Percentiles rank a stretch among this genome's conserved stretches.
phyloP scores from a whole-genome alignment of 371 early-diverging fungal genomes.

The Circinella umbellata region DNA sequence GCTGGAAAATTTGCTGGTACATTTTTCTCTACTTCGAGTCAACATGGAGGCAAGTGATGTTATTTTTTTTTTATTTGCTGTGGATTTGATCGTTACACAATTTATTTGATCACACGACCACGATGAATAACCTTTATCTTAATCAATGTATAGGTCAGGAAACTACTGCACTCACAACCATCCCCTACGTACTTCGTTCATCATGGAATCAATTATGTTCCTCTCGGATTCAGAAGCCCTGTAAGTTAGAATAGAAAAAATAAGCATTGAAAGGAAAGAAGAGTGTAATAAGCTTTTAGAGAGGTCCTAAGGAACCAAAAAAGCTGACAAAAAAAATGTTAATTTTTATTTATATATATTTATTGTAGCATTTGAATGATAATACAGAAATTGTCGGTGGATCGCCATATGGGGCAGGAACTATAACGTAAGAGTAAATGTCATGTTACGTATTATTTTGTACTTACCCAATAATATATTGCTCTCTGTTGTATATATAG shows the following conservation, averaged over 20 bases:
- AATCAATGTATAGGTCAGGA: conserved; percentile 56
- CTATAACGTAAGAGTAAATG: conserved; percentile 12
- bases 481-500: neutral
- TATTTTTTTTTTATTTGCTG: neutral
- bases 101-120: neutral
- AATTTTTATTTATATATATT: neutral
- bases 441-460: neutral
- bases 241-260: no score
- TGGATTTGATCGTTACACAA: no score
- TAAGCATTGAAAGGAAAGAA: no score
- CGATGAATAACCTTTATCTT: neutral
- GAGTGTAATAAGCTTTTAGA: neutral
- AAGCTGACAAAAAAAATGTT: neutral
- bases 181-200: conserved; percentile 72
- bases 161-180: conserved; percentile 61
- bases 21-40: conserved; percentile 72
- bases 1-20: conserved; percentile 69
- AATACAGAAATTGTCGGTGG: conserved; percentile 53
- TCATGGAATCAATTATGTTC: conserved; percentile 77
- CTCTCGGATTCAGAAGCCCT: conserved; percentile 57
- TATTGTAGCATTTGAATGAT: conserved; percentile 19
- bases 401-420: conserved; percentile 44
- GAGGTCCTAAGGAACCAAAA: neutral
- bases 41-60: conserved; percentile 58
- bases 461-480: neutral